phyloP scores from a whole-genome alignment of 768 basidiomycete genomes.

The Lentinus brumalis region DNA sequence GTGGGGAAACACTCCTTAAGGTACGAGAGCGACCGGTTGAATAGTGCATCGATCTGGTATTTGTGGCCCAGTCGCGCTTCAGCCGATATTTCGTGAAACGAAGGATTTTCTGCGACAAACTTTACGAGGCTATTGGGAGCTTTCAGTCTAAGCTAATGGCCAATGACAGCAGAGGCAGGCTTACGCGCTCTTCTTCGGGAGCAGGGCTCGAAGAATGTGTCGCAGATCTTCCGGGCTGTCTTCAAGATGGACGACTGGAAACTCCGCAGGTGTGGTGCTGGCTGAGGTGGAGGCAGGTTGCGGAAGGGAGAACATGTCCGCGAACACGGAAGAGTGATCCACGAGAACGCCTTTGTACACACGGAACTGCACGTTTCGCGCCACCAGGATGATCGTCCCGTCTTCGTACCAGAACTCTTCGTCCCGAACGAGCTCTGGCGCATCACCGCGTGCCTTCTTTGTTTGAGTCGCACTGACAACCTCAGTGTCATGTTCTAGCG shows the following conservation, averaged over 20 bases:
- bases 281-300: neutral
- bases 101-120: too few relatives aligned
- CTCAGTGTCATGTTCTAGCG: too few relatives aligned
- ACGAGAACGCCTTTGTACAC: constrained; percentile 27
- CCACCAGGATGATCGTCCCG: constrained; percentile 27
- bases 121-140: neutral
- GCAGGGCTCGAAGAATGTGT: neutral
- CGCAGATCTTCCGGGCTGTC: neutral
- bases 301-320: neutral
- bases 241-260: neutral
- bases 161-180: too few relatives aligned
- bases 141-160: too few relatives aligned
- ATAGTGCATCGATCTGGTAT: neutral
- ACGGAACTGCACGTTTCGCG: constrained; percentile 24
- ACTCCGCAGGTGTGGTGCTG: neutral
- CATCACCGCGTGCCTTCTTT: neutral
- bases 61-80: neutral
- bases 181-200: neutral
- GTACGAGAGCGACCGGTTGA: neutral
- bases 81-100: neutral
- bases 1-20: neutral
- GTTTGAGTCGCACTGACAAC: too few relatives aligned
- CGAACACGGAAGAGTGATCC: neutral
- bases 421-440: too few relatives aligned
- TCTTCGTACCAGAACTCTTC: constrained; percentile 32